These are phyloP conservation scores for Hypoxylon rubiginosum DNA, from an alignment of 2,329 filamentous ascomycete genomes.

Conservation along the genomic window DNA sequence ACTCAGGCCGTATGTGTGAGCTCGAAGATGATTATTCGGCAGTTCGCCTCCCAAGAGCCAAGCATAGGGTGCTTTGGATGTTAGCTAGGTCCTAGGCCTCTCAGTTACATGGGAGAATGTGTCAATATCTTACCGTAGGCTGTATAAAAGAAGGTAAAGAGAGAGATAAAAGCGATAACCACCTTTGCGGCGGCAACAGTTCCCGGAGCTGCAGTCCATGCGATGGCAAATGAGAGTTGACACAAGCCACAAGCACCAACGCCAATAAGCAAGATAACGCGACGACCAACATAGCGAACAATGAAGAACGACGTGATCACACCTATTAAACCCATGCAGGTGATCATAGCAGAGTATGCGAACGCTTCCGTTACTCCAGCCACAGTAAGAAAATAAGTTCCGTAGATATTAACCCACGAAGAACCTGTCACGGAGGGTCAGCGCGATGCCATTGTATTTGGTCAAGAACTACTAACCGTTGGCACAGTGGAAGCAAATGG, in stretches of 20 bases:
- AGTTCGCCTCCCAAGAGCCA: slow-evolving; percentile 58
- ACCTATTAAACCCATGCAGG: slow-evolving; percentile 52
- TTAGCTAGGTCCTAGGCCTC: slow-evolving; percentile 11
- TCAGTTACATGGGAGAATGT: neutral
- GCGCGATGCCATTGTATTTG: neutral
- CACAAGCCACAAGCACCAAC: slow-evolving; percentile 51
- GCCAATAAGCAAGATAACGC: slow-evolving; percentile 51
- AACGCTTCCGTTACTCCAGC: slow-evolving; percentile 53
- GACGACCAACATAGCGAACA: slow-evolving; percentile 51
- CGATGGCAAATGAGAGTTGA: slow-evolving; percentile 52
- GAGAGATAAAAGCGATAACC: slow-evolving; percentile 51
- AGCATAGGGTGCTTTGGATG: slow-evolving; percentile 51
- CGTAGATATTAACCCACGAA: slow-evolving; percentile 52
- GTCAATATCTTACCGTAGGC: slow-evolving; percentile 47
- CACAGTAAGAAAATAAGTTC: slow-evolving; percentile 52
- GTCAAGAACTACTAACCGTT: slow-evolving; percentile 44
- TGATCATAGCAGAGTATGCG: slow-evolving; percentile 53
- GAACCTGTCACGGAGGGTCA: slow-evolving; percentile 43
- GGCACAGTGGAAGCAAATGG: slow-evolving; percentile 52
- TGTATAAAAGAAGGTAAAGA: slow-evolving; percentile 55
- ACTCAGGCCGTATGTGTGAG: slow-evolving; percentile 56
- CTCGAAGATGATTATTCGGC: slow-evolving; percentile 56
- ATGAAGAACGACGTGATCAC: slow-evolving; percentile 51
- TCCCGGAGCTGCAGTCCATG: slow-evolving; percentile 49
- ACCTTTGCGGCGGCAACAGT: slow-evolving; percentile 45